phyloP scores from a whole-genome alignment of 495 filamentous ascomycete genomes.

The Penicillium subrubescens region DNA sequence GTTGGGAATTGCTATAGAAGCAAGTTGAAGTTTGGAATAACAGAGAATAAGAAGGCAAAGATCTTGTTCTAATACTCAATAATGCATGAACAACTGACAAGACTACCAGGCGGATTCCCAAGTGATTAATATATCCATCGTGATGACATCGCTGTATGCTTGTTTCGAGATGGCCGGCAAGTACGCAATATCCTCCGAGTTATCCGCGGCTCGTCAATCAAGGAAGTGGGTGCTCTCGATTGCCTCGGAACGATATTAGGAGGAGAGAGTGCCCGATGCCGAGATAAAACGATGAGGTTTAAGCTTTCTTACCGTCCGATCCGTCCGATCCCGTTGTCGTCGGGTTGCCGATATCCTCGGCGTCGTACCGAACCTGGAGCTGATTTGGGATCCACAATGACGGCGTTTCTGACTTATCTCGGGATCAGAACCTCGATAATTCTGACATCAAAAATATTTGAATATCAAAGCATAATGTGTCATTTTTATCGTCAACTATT shows the following conservation, averaged over 20 bases:
- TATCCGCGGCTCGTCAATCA: neutral
- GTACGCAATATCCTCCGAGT: neutral
- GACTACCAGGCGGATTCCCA: neutral
- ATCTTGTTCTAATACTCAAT: neutral
- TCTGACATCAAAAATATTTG: neutral
- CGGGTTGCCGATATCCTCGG: neutral
- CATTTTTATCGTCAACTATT: neutral
- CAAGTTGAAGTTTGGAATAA: neutral
- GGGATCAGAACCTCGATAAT: neutral
- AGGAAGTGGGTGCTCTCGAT: neutral
- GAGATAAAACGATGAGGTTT: neutral
- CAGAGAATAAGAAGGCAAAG: neutral
- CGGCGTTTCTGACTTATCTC: neutral
- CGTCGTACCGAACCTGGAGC: neutral
- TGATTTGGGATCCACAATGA: neutral
- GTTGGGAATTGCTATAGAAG: neutral
- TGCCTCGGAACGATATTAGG: neutral
- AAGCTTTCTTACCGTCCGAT: neutral
- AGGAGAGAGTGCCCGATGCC: neutral
- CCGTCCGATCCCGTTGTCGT: neutral
- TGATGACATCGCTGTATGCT: neutral
- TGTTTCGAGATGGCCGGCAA: neutral
- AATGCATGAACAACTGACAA: neutral
- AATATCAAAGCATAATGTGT: neutral
- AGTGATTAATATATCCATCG: neutral